A percentile compares a stretch with the other conserved stretches of the same genome.
Evolutionary conservation across 176 grass and related monocot genomes (phyloP).

Genomic region (Tuctoria greenei): DNA sequence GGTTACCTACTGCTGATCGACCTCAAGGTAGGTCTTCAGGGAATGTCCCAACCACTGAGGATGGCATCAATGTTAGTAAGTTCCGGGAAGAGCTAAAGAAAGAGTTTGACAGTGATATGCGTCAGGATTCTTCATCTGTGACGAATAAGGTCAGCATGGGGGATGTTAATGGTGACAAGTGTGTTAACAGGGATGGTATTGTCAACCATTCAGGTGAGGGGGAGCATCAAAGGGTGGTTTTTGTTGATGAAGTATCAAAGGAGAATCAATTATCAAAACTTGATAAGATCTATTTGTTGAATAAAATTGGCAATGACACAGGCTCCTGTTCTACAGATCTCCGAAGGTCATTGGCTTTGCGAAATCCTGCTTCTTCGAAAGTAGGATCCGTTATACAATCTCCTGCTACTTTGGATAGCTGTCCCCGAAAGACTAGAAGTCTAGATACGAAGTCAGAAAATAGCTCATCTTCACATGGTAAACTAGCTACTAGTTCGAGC

Average conservation of each 20-base stretch:
- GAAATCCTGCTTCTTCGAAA: constrained; percentile 35
- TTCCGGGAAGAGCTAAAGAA: constrained; percentile 21
- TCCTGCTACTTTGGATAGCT: background rate
- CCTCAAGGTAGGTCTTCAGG: constrained; percentile 25
- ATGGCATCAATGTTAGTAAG: background rate
- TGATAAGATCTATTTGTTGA: background rate
- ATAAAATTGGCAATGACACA: background rate
- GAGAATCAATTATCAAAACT: constrained; percentile 26
- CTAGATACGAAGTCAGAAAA: constrained; percentile 32
- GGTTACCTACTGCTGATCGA: constrained; percentile 16
- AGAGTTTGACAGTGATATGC: constrained; percentile 17
- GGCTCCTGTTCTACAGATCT: constrained; percentile 25
- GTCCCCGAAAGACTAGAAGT: constrained; percentile 30
- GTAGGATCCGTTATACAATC: constrained; percentile 10
- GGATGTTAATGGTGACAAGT: background rate
- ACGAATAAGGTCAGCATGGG: constrained; percentile 21
- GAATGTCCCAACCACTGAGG: constrained; percentile 9
- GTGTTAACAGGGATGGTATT: constrained; percentile 9
- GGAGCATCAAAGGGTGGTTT: constrained; percentile 18
- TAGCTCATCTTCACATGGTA: constrained; percentile 31
- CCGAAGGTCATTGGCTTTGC: constrained; percentile 15
- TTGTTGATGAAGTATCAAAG: constrained; percentile 20
- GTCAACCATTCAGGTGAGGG: background rate
- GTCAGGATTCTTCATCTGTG: constrained; percentile 33
- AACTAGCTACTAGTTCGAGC: constrained; percentile 25